phyloP scores from a whole-genome alignment of 192 early-diverging fungal genomes.

The Irineochytrium annulatum region DNA sequence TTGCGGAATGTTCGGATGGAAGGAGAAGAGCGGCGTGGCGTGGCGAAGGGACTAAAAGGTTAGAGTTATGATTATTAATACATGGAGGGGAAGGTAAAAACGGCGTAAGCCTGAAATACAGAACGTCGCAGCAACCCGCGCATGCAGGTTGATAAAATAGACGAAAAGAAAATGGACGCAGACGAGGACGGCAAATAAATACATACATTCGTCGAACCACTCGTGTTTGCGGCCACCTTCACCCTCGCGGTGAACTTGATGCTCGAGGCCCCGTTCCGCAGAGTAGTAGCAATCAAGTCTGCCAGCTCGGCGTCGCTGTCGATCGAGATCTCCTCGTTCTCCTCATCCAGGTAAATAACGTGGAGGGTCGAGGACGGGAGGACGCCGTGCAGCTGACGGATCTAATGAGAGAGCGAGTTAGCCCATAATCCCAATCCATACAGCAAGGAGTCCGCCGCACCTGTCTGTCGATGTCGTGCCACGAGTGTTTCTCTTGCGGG shows the following conservation, averaged over 20 bases:
- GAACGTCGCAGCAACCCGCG: too few species aligned
- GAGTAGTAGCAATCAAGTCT: neutral
- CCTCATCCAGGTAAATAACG: constrained; percentile 4
- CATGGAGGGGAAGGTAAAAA: too few species aligned
- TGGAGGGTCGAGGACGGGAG: neutral
- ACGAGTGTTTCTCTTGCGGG: too few species aligned
- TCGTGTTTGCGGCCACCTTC: constrained; percentile 1
- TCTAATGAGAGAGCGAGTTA: too few species aligned
- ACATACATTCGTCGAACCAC: constrained; percentile 7
- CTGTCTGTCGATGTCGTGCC: too few species aligned
- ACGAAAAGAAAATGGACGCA: neutral
- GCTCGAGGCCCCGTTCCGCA: neutral
- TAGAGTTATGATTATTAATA: too few species aligned
- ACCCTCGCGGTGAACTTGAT: neutral
- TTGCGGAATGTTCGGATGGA: neutral
- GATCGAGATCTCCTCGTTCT: constrained; percentile 3
- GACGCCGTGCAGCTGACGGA: neutral
- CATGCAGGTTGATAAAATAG: too few species aligned
- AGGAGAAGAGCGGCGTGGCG: neutral
- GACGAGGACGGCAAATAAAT: neutral
- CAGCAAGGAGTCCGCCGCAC: too few species aligned
- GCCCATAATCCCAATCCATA: too few species aligned
- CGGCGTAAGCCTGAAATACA: too few species aligned
- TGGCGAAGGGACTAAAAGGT: neutral
- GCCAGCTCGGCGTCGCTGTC: constrained; percentile 5